Evolutionary conservation across 345 rosid species (phyloP), one percentile per base, ranked within the genome.

Genomic region (Raphanus sativus): DNA sequence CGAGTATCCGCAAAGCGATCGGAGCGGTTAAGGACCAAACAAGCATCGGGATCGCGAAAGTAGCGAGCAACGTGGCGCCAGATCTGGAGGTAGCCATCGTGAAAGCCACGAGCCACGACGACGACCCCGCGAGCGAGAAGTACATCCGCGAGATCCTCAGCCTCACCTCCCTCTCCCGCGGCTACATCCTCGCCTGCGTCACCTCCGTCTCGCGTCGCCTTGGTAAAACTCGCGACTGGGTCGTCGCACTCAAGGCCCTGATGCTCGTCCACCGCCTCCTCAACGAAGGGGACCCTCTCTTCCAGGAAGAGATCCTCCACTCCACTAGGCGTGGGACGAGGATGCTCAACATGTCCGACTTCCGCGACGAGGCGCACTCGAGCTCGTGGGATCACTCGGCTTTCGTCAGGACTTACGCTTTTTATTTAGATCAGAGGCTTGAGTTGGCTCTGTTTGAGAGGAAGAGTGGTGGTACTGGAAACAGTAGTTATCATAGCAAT

Each of bases 1-100:
- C 90, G 56, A 92, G 90, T 63, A 92, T 95, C 70, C 89, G 98
- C 15, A 95, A 89, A 77, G 97, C 99, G 72, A 88, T 95, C 59
- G 99, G 99, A 50, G 91, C 94, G 3, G 98, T 95, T 33, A 95
- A 95, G 76, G 99, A 95, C 66, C 99, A 95, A 56, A 95, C 99
- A 5, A 95, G 97, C 63, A 95, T 95, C 3, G 84, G 99, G 60
- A 79, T 95, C 30, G 99, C 99, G 12, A 95, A 95, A 69, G 97
- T 95, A 6, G 90, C 94, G 0, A 87, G 99, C 58, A 92, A 91
- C 84, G 66, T 91, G 79, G 97, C 98, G 11, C 98, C 99, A 55
- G 98, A 95, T 77, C 96, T 95, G 2, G 98, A 95, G 69, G 99
- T 95, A 11, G 86, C 89, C 52, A 85, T 95, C 40, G 99, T 95